These are phyloP conservation scores for Ophiostoma australiae DNA, from an alignment of 2,329 filamentous ascomycete species.

Conservation along the genomic window DNA sequence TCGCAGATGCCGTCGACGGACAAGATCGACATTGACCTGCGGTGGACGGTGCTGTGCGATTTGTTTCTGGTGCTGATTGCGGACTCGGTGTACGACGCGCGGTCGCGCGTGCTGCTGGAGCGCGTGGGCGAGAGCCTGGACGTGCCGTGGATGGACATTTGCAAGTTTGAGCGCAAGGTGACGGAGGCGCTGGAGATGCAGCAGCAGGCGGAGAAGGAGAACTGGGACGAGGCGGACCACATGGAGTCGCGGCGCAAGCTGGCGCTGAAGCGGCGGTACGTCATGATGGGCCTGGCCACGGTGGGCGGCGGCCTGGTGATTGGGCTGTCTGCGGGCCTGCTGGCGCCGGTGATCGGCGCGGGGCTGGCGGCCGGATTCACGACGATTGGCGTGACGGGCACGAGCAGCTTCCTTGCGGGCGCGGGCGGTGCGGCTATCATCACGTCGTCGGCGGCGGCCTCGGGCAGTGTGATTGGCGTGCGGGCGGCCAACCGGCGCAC, in stretches of 20 bases:
- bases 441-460: slow-evolving; percentile 79
- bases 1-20: slow-evolving; percentile 75
- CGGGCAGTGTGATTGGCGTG: slow-evolving; percentile 79
- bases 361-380: slow-evolving; percentile 92
- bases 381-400: slow-evolving; percentile 87
- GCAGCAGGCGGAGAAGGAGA: slow-evolving; percentile 87
- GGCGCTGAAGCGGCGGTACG: slow-evolving; percentile 75
- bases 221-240: slow-evolving; percentile 95
- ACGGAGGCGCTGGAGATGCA: slow-evolving; percentile 98
- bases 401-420: slow-evolving; percentile 81
- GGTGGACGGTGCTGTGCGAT: slow-evolving; percentile 96
- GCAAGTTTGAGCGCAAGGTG: slow-evolving; percentile 92
- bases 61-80: slow-evolving; percentile 92
- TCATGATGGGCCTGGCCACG: slow-evolving; percentile 95
- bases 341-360: slow-evolving; percentile 90
- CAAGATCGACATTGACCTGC: slow-evolving; percentile 89
- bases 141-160: slow-evolving; percentile 87
- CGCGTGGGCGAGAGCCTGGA: slow-evolving; percentile 73
- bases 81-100: slow-evolving; percentile 88
- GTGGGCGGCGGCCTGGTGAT: slow-evolving; percentile 94
- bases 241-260: slow-evolving; percentile 79
- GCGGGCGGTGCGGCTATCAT: slow-evolving; percentile 91
- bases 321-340: slow-evolving; percentile 82
- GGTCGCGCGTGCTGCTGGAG: slow-evolving; percentile 80
- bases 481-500: slow-evolving; percentile 82